Percentiles rank a stretch among this genome's conserved stretches.
These are phyloP conservation scores for Saksenaea oblongispora DNA, from an alignment of 371 early-diverging fungal species.

Conservation along the genomic window DNA sequence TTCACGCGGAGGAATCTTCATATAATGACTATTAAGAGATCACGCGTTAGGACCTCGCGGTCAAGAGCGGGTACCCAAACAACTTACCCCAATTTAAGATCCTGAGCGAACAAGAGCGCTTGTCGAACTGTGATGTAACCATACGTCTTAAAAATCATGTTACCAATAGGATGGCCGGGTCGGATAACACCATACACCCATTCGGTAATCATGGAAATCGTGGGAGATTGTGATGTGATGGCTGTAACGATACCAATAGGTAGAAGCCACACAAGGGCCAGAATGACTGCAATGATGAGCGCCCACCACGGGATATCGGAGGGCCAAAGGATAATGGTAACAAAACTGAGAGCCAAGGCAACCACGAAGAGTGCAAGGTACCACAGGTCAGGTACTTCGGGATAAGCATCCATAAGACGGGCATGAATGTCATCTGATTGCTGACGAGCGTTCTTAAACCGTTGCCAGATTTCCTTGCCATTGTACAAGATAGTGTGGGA, in stretches of 20 bases:
- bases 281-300: constrained; percentile 58
- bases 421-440: constrained; percentile 59
- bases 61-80: neutral
- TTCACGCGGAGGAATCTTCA: constrained; percentile 71
- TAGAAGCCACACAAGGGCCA: constrained; percentile 66
- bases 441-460: constrained; percentile 51
- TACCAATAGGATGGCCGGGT: constrained; percentile 61
- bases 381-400: constrained; percentile 70
- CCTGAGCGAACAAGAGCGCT: constrained; percentile 57
- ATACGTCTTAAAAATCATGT: constrained; percentile 64
- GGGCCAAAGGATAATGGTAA: constrained; percentile 47
- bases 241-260: constrained; percentile 67
- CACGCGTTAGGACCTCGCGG: neutral
- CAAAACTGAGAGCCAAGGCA: constrained; percentile 36
- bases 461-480: constrained; percentile 61
- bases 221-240: constrained; percentile 44
- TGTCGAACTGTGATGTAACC: constrained; percentile 60
- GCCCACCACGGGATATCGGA: constrained; percentile 67
- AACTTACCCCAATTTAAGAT: constrained; percentile 50
- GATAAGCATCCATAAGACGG: constrained; percentile 57
- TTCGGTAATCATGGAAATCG: constrained; percentile 46
- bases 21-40: constrained; percentile 36
- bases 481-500: constrained; percentile 69
- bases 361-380: constrained; percentile 53
- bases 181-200: constrained; percentile 50